These are phyloP conservation scores for Plasmodium yoelii DNA, from an alignment of 169 alveolate species.

Conservation along the genomic window DNA sequence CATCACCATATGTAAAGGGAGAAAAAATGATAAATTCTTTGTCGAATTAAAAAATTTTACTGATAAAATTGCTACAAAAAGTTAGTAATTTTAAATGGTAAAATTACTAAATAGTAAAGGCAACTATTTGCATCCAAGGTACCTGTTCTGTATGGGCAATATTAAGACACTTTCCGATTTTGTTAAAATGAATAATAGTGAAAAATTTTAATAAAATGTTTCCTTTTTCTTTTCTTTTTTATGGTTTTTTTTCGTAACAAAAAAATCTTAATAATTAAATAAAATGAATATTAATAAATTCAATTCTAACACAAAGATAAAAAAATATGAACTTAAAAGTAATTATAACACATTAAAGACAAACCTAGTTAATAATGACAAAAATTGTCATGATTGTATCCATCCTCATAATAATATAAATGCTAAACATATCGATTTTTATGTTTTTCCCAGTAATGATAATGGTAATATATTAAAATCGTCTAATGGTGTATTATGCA, in stretches of 20 bases:
- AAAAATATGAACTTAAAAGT: slow-evolving; percentile 16
- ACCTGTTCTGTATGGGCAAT: too few species aligned
- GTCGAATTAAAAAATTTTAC: background rate
- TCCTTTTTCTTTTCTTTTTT: slow-evolving; percentile 15
- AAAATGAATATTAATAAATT: slow-evolving; percentile 50
- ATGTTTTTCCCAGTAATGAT: slow-evolving; percentile 12
- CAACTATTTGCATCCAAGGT: slow-evolving; percentile 4
- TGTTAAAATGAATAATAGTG: background rate
- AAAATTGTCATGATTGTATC: slow-evolving; percentile 21
- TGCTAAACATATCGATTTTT: slow-evolving; percentile 4
- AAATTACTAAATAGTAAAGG: slow-evolving; percentile 16
- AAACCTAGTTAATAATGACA: slow-evolving; percentile 6
- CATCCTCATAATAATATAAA: slow-evolving; percentile 42
- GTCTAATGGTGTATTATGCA: slow-evolving; percentile 3
- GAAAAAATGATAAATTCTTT: background rate
- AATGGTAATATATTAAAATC: slow-evolving; percentile 11
- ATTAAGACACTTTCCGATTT: background rate
- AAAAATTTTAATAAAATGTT: slow-evolving; percentile 13
- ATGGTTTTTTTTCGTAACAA: slow-evolving; percentile 17
- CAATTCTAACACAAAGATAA: slow-evolving; percentile 8
- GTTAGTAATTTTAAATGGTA: background rate
- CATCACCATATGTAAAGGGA: background rate
- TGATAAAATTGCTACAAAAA: background rate
- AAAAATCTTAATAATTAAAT: slow-evolving; percentile 22
- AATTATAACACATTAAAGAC: slow-evolving; percentile 11